These are phyloP conservation scores for Earliella scabrosa DNA, from an alignment of 1,284 basidiomycete genomes.

Conservation along the genomic window DNA sequence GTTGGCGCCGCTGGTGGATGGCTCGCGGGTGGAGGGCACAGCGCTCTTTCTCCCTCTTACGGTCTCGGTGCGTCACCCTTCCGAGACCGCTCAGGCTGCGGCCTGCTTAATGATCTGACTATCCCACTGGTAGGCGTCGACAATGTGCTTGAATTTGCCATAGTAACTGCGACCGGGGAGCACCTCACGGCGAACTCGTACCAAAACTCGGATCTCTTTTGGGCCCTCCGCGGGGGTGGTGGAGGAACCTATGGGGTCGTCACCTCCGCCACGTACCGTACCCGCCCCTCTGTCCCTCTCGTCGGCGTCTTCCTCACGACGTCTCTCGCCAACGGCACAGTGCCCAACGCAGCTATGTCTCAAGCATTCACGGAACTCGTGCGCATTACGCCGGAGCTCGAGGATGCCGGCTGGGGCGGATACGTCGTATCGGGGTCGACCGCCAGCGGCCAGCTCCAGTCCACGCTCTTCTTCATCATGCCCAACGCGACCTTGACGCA, in stretches of 20 bases:
- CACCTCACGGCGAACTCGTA: conserved; percentile 40
- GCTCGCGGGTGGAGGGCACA: conserved; percentile 48
- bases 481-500: conserved; percentile 36
- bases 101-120: no score
- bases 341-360: conserved; percentile 12
- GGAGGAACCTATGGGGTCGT: conserved; percentile 49
- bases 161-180: conserved; percentile 43
- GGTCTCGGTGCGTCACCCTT: conserved; percentile 43
- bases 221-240: conserved; percentile 57
- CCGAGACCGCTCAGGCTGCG: no score
- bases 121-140: conserved; percentile 41
- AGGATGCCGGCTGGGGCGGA: conserved; percentile 31
- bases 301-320: conserved; percentile 26
- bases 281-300: conserved; percentile 39
- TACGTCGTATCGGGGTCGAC: conserved; percentile 12
- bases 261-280: conserved; percentile 44
- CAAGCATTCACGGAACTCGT: conserved; percentile 26
- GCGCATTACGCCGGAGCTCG: conserved; percentile 25
- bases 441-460: no score
- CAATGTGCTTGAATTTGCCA: conserved; percentile 44
- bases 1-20: conserved; percentile 43
- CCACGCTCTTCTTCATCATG: conserved; percentile 19
- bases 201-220: conserved; percentile 48
- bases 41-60: conserved; percentile 41
- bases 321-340: conserved; percentile 21